These are phyloP conservation scores for Sugiyamaella japonica DNA, from an alignment of 1,139 yeast species.

Conservation along the genomic window DNA sequence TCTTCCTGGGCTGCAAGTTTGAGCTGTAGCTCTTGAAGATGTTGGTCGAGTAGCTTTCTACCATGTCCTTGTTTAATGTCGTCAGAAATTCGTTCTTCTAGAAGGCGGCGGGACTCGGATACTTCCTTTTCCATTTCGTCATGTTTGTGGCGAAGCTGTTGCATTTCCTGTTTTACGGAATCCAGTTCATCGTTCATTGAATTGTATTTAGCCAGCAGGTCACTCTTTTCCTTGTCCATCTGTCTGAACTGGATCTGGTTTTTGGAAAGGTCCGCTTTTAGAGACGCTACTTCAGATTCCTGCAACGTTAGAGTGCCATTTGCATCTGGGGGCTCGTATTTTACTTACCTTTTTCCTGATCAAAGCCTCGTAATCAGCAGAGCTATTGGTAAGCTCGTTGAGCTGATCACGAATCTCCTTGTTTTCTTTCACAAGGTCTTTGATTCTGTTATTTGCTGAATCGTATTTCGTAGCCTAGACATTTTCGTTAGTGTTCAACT, in stretches of 20 bases:
- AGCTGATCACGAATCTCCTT: constrained; percentile 45
- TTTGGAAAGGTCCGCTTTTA: constrained; percentile 34
- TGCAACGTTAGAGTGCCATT: constrained; percentile 3
- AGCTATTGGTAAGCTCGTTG: constrained; percentile 42
- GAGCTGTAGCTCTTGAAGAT: constrained; percentile 28
- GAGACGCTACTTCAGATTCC: constrained; percentile 41
- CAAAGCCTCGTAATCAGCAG: constrained; percentile 42
- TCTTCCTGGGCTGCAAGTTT: constrained; percentile 36
- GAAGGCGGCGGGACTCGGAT: constrained; percentile 30
- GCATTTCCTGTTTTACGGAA: constrained; percentile 31
- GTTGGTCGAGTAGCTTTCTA: constrained; percentile 29
- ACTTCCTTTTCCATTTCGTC: constrained; percentile 35
- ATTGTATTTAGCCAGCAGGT: constrained; percentile 26
- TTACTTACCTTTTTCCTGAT: constrained; percentile 38
- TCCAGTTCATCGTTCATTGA: constrained; percentile 24
- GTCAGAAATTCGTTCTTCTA: constrained; percentile 35
- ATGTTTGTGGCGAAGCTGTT: constrained; percentile 33
- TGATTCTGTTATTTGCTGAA: constrained; percentile 45
- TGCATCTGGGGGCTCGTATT: background rate
- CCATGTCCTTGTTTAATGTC: constrained; percentile 31
- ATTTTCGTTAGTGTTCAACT: background rate
- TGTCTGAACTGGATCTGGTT: constrained; percentile 27
- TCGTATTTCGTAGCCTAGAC: constrained; percentile 38
- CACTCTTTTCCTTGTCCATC: constrained; percentile 28
- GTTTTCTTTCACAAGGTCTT: constrained; percentile 53